These are phyloP conservation scores for Wickerhamomyces xylosicus DNA, from an alignment of 805 yeast species.

Conservation along the genomic window DNA sequence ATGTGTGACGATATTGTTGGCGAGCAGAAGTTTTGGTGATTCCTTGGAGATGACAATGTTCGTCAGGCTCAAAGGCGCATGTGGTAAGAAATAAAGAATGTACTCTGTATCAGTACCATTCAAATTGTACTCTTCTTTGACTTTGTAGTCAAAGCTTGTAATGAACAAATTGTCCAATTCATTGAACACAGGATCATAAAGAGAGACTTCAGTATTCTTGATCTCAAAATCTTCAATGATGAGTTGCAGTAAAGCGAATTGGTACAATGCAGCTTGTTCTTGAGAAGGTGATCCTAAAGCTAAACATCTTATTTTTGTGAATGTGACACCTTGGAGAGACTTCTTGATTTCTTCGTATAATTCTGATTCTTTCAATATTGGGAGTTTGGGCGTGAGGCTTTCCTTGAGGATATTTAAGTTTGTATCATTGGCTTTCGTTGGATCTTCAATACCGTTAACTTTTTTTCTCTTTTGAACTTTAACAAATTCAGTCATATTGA, in stretches of 20 bases:
- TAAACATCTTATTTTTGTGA: constrained; percentile 43
- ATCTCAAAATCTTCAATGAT: constrained; percentile 22
- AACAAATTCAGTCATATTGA: neutral
- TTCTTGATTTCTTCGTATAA: constrained; percentile 20
- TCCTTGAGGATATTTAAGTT: neutral
- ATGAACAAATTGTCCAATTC: constrained; percentile 32
- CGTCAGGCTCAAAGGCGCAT: constrained; percentile 54
- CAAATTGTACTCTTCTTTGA: constrained; percentile 7
- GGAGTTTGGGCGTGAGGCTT: constrained; percentile 8
- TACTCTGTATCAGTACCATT: constrained; percentile 1
- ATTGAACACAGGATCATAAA: constrained; percentile 59
- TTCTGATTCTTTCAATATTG: constrained; percentile 15
- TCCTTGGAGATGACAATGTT: constrained; percentile 25
- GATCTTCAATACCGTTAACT: neutral
- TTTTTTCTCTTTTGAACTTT: neutral
- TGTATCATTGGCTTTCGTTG: neutral
- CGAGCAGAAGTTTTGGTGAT: constrained; percentile 32
- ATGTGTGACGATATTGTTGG: constrained; percentile 42
- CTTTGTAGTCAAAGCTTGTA: constrained; percentile 11
- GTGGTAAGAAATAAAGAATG: constrained; percentile 57
- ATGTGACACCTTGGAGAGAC: constrained; percentile 6
- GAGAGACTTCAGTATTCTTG: constrained; percentile 23
- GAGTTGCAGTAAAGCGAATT: constrained; percentile 46
- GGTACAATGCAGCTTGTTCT: constrained; percentile 52
- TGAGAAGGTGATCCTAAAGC: constrained; percentile 63